Percentiles rank a stretch among this genome's conserved stretches.
Conservation (phyloP, 352 stramenopile genomes). For the Pythium aquatile region DNA sequence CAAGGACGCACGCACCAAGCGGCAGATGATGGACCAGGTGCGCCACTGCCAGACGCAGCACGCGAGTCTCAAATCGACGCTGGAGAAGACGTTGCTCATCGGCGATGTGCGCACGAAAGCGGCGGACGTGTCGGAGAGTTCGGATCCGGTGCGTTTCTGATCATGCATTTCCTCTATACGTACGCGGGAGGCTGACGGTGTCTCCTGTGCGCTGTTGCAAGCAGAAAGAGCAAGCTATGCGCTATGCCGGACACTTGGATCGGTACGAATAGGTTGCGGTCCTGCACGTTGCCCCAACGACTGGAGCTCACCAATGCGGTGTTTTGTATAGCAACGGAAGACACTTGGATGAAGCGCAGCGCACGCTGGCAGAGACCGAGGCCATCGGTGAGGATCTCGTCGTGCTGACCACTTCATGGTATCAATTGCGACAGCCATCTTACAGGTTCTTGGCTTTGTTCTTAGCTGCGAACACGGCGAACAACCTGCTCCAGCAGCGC, state of each 20-base stretch:
- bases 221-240: constrained; percentile 23
- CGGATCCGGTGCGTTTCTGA: background rate
- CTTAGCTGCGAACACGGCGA: constrained; percentile 59
- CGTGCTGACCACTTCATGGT: no score
- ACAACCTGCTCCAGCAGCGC: constrained; percentile 68
- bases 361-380: constrained; percentile 71
- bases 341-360: constrained; percentile 71
- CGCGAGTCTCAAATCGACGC: constrained; percentile 39
- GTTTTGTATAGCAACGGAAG: constrained; percentile 47
- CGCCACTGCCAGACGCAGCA: constrained; percentile 51
- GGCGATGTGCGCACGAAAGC: constrained; percentile 32
- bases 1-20: constrained; percentile 33
- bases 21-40: constrained; percentile 48
- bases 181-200: background rate
- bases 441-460: background rate
- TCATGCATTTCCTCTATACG: background rate
- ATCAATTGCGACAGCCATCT: no score
- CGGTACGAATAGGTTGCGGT: constrained; percentile 1
- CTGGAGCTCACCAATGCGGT: background rate
- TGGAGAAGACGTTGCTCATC: constrained; percentile 62
- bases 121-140: background rate
- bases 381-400: constrained; percentile 45
- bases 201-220: no score
- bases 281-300: background rate
- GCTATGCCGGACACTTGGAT: constrained; percentile 22